Base-by-base conservation (phyloP, 2,329 filamentous ascomycete species). In the Fusarium sp. region DNA sequence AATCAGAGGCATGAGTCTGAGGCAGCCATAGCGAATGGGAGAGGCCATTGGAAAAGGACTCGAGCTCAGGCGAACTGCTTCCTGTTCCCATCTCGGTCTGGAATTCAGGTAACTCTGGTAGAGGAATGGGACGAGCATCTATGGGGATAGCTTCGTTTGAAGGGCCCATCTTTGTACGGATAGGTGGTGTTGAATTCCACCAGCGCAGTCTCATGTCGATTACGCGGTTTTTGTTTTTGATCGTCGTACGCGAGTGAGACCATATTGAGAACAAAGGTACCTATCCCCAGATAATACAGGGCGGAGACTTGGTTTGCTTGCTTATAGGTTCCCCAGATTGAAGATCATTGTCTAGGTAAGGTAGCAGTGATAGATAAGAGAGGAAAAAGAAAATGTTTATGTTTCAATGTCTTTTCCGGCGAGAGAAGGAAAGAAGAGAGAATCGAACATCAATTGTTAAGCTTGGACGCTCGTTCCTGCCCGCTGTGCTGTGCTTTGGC, bases 101-200 rank as follows among this genome's bases (percentile, higher is more conserved):
- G 40, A 68, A 68, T 12, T 68, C 69, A 29, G 68, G 68, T n/a
- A 71, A 50, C 29, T 70, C 63, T 53, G 67, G 67, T 22, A 71
- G 51, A 45, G 67, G 62, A 24, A 70, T 70, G 44, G 63, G 55
- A 32, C 53, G 67, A 20, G 59, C 68, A 60, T 68, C 58, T 60
- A 29, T 45, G 58, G 66, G 67, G 54, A 63, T 61, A 34, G 68
- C 54, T 46, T 71, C 59, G 43, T 34, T 64, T 47, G 53, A 55
- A 53, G 68, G 46, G 44, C 65, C 53, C 54, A 65, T 71, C 51
- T 64, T 60, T 66, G 63, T 60, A 25, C 20, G 59, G 46, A 50
- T 45, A 53, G 47, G 49, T 66, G 63, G 55, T 66, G 63, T 66
- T 66, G 63, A 66, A 62, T 54, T 25, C 63, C 63, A 66, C 63